Evolutionary conservation across 192 early-diverging fungal genomes (phyloP).

Genomic region (Backusella parvicylindrica): DNA sequence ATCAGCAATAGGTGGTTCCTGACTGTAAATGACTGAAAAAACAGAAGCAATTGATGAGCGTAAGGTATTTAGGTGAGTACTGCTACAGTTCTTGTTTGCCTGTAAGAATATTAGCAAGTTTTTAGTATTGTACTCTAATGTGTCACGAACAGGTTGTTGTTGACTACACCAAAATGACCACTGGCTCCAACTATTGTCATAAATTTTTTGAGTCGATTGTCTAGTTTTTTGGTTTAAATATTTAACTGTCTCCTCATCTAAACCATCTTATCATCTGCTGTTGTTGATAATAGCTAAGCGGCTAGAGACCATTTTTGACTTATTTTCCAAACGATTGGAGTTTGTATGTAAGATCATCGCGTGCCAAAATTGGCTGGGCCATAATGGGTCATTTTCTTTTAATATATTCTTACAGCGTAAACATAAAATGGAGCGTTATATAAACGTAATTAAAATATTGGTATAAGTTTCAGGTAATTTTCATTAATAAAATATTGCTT

Average conservation of each 20-base stretch:
- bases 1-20: neutral
- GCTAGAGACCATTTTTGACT: neutral
- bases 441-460: too few species aligned
- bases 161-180: neutral
- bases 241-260: neutral
- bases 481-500: too few species aligned
- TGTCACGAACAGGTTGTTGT: neutral
- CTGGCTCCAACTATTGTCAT: neutral
- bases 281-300: conserved; percentile 8
- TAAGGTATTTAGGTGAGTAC: neutral
- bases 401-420: too few species aligned
- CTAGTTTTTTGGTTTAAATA: neutral
- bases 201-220: neutral
- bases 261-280: neutral
- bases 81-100: neutral
- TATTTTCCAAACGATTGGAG: neutral
- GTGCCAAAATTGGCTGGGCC: neutral
- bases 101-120: neutral
- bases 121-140: neutral
- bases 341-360: neutral
- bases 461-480: too few species aligned
- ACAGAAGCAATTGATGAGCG: neutral
- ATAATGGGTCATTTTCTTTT: too few species aligned
- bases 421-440: too few species aligned
- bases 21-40: neutral